Evolutionary conservation across 768 basidiomycete genomes (phyloP).

Genomic region (Lyophyllum decastes): DNA sequence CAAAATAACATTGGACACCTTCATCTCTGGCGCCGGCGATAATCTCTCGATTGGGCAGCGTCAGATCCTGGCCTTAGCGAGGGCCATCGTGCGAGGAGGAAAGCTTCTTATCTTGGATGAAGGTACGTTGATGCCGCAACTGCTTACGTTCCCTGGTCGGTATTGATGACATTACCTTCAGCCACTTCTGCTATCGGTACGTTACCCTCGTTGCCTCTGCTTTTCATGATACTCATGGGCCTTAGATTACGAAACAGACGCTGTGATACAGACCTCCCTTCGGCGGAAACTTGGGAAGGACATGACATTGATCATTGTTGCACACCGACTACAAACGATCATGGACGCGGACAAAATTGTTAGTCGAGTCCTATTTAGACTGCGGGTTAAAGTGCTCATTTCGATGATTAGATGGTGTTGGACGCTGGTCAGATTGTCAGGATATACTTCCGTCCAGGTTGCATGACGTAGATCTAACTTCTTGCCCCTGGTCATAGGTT

Average conservation of each 20-base stretch:
- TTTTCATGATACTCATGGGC: background rate
- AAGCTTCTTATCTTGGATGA: conserved; percentile 63
- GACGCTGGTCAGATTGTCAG: conserved; percentile 8
- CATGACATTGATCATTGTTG: conserved; percentile 63
- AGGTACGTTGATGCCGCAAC: conserved; percentile 44
- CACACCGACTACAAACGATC: conserved; percentile 67
- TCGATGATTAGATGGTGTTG: conserved; percentile 8
- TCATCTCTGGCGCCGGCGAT: conserved; percentile 50
- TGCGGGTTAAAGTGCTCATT: too few relatives aligned
- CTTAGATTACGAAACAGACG: conserved; percentile 58
- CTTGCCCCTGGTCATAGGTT: conserved; percentile 22
- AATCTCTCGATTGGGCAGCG: conserved; percentile 81
- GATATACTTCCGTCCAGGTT: background rate
- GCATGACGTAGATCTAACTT: background rate
- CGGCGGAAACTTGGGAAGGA: conserved; percentile 59
- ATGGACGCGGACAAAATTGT: conserved; percentile 63
- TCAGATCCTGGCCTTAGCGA: conserved; percentile 65
- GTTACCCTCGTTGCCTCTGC: background rate
- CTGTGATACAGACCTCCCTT: conserved; percentile 67
- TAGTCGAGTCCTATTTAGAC: conserved; percentile 7
- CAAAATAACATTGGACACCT: conserved; percentile 44
- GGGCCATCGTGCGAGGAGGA: conserved; percentile 57
- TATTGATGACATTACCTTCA: conserved; percentile 10
- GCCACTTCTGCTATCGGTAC: conserved; percentile 50
- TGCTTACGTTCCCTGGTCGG: conserved; percentile 16